These are phyloP conservation scores for Prorocentrum cordatum DNA, from an alignment of 169 alveolate species.

Conservation along the genomic window DNA sequence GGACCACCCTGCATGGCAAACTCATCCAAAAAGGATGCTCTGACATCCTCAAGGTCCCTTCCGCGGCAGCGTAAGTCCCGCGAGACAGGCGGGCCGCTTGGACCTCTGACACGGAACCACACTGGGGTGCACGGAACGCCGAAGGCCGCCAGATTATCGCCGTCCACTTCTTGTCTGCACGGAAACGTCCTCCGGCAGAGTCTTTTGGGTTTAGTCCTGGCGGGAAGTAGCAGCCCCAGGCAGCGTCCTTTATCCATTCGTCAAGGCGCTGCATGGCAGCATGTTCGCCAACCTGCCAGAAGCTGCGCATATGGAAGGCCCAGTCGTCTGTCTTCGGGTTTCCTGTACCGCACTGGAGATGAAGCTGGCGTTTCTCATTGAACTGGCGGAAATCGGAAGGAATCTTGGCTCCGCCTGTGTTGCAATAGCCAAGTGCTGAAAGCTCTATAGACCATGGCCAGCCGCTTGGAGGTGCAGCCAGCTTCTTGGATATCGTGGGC, in stretches of 20 bases:
- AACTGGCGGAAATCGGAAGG: slow-evolving; percentile 52
- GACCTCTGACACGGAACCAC: too few species aligned
- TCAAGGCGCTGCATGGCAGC: slow-evolving; percentile 60
- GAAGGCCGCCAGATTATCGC: too few species aligned
- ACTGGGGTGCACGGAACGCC: too few species aligned
- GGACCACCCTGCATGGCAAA: too few species aligned
- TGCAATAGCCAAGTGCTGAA: slow-evolving; percentile 36
- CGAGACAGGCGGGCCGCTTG: too few species aligned
- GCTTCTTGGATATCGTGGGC: neutral
- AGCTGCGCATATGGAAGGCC: slow-evolving; percentile 50
- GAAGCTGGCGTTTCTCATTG: slow-evolving; percentile 61
- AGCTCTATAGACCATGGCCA: slow-evolving; percentile 45
- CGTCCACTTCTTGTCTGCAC: slow-evolving; percentile 33
- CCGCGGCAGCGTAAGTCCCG: too few species aligned
- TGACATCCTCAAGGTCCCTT: too few species aligned
- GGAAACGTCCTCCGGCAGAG: slow-evolving; percentile 45
- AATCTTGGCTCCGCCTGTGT: slow-evolving; percentile 11
- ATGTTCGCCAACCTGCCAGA: slow-evolving; percentile 45
- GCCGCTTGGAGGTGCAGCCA: neutral
- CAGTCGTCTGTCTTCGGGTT: too few species aligned
- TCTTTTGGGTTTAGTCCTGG: slow-evolving; percentile 56
- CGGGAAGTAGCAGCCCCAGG: slow-evolving; percentile 66
- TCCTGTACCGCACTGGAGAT: too few species aligned
- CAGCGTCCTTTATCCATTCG: neutral
- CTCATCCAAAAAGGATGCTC: too few species aligned